These are phyloP conservation scores for Acacia crassicarpa DNA, from an alignment of 306 rosid genomes.

Conservation along the genomic window DNA sequence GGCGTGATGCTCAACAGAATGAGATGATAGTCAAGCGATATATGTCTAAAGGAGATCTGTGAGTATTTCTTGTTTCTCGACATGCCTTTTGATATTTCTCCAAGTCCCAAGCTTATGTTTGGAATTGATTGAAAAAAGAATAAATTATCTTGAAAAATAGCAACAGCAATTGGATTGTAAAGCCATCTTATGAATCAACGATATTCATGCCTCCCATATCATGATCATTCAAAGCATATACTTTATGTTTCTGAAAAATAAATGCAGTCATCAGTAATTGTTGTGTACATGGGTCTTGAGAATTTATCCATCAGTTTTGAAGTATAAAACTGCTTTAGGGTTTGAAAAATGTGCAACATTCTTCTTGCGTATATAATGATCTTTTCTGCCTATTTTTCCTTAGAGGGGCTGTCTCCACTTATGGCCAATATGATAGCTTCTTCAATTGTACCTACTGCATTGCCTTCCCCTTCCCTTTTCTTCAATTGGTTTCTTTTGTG, in stretches of 20 bases:
- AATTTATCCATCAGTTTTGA: not conserved
- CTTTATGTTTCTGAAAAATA: not conserved
- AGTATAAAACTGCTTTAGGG: not conserved
- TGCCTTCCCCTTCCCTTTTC: not conserved
- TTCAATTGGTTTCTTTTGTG: conserved; percentile 13
- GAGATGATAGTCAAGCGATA: conserved; percentile 99
- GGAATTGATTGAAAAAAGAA: not conserved
- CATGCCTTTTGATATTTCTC: not conserved
- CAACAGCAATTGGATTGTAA: conserved; percentile 18
- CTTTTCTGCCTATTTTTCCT: not conserved
- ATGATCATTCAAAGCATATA: conserved; percentile 10
- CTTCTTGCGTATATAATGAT: not conserved
- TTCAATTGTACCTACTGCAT: not conserved
- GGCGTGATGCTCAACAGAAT: conserved; percentile 98
- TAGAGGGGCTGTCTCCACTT: not conserved
- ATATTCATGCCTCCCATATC: not conserved
- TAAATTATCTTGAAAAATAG: conserved; percentile 19
- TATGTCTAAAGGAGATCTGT: conserved; percentile 98
- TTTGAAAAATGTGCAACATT: not conserved
- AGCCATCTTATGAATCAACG: not conserved
- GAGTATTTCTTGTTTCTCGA: conserved; percentile 49
- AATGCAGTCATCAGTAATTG: not conserved
- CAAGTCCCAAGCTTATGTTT: not conserved
- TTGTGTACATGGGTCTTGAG: not conserved
- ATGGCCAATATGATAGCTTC: conserved; percentile 1